Evolutionary conservation across 2,329 filamentous ascomycete genomes (phyloP).

Genomic region (Cladosporium halotolerans): DNA sequence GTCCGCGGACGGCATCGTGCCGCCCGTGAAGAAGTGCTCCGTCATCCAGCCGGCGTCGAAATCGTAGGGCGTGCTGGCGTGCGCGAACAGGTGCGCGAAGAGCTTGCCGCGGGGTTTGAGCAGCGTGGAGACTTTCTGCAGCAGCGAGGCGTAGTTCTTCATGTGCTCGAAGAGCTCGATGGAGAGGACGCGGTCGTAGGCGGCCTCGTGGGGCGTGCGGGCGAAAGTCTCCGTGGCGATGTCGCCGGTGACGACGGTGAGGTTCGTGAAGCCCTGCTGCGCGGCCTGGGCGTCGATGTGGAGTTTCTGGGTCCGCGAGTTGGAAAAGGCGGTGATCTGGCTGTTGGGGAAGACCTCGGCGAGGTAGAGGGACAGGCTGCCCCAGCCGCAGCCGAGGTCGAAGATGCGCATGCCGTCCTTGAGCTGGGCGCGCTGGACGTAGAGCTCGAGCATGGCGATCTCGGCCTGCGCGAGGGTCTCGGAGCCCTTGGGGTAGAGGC

Average conservation of each 20-base stretch:
- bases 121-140: conserved; percentile 55
- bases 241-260: conserved; percentile 60
- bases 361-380: conserved; percentile 58
- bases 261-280: conserved; percentile 52
- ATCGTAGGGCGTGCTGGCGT: conserved; percentile 61
- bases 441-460: conserved; percentile 58
- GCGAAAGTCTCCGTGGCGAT: conserved; percentile 61
- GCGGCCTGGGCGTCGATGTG: conserved; percentile 57
- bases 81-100: conserved; percentile 63
- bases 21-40: conserved; percentile 65
- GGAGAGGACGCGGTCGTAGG: conserved; percentile 60
- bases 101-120: conserved; percentile 59
- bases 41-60: conserved; percentile 71
- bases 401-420: conserved; percentile 56
- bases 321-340: conserved; percentile 61
- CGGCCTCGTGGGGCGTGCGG: conserved; percentile 28
- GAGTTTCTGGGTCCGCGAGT: conserved; percentile 61
- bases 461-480: conserved; percentile 62
- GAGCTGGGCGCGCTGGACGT: conserved; percentile 55
- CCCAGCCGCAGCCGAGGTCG: conserved; percentile 64
- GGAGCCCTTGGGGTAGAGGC: conserved; percentile 56
- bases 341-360: conserved; percentile 59
- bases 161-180: conserved; percentile 72
- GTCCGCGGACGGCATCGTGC: conserved; percentile 64
- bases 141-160: conserved; percentile 66